Conservation (phyloP, 129 eudicot genomes). For the Artemisia tridentata region DNA sequence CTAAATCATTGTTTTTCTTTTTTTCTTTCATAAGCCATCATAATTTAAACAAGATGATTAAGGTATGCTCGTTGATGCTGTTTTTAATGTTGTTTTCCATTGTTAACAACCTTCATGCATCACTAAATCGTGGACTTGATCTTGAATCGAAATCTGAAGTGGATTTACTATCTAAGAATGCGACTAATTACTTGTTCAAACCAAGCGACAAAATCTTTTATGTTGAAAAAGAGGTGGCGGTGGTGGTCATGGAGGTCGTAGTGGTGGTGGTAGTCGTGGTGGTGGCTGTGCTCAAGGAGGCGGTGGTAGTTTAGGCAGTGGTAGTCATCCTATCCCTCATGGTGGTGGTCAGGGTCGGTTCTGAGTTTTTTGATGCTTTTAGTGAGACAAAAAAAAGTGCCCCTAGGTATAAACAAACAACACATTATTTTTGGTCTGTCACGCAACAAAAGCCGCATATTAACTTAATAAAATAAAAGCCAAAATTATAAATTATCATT, state of each 20-base stretch:
- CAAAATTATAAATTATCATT: no score
- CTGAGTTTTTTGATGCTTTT: no score
- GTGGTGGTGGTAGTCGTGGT: not conserved
- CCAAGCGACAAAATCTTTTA: not conserved
- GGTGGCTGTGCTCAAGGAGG: not conserved
- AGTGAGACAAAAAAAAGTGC: no score
- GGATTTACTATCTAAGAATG: not conserved
- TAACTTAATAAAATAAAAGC: no score
- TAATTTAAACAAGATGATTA: slow-evolving; percentile 5
- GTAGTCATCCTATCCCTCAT: not conserved
- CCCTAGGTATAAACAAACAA: no score
- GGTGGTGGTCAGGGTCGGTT: not conserved
- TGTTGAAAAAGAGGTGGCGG: not conserved
- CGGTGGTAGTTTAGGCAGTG: no score
- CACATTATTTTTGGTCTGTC: no score
- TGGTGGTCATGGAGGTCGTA: not conserved
- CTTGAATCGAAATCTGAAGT: no score
- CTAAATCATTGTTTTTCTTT: no score
- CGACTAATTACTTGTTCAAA: not conserved
- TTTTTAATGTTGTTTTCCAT: not conserved
- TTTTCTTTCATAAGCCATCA: no score
- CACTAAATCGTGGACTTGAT: no score
- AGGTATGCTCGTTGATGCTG: not conserved
- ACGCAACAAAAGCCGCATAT: no score
- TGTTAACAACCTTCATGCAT: slow-evolving; percentile 9